phyloP scores from a whole-genome alignment of 192 early-diverging fungal species.

The Spizellomyces sp. region DNA sequence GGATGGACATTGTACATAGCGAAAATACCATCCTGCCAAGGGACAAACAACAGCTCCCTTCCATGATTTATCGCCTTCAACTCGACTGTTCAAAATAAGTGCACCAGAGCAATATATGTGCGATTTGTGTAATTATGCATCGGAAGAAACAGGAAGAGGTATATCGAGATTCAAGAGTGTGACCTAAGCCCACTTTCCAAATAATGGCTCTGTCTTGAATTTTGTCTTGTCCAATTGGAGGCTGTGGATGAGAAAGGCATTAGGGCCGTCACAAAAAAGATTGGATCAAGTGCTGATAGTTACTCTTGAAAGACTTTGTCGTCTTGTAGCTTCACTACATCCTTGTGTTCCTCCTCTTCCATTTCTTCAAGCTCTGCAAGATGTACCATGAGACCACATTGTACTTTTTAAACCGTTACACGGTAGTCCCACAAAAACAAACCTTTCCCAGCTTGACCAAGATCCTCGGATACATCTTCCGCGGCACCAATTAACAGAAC shows the following conservation, averaged over 20 bases:
- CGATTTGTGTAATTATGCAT: no score
- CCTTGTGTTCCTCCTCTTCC: conserved; percentile 38
- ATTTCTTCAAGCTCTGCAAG: conserved; percentile 21
- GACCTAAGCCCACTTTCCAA: conserved; percentile 18
- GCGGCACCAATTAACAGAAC: conserved; percentile 47
- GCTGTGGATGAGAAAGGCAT: neutral
- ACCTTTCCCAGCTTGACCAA: conserved; percentile 38
- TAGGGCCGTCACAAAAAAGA: neutral
- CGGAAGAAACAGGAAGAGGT: no score
- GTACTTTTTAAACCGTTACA: no score
- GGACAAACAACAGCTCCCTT: no score
- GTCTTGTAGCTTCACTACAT: conserved; percentile 28
- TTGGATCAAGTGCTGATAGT: neutral
- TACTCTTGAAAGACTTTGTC: conserved; percentile 39
- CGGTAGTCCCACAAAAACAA: neutral
- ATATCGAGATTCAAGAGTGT: no score
- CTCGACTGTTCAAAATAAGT: no score
- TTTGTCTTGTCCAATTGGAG: conserved; percentile 15
- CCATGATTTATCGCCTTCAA: no score
- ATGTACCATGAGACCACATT: neutral
- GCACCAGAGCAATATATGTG: no score
- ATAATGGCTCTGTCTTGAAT: conserved; percentile 28
- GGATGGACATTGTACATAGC: no score
- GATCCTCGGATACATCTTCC: conserved; percentile 34
- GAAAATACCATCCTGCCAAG: no score